Percentiles rank a stretch among this genome's conserved stretches.
These are phyloP conservation scores for Nitzschia inconspicua DNA, from an alignment of 108 stramenopile species.

Conservation along the genomic window DNA sequence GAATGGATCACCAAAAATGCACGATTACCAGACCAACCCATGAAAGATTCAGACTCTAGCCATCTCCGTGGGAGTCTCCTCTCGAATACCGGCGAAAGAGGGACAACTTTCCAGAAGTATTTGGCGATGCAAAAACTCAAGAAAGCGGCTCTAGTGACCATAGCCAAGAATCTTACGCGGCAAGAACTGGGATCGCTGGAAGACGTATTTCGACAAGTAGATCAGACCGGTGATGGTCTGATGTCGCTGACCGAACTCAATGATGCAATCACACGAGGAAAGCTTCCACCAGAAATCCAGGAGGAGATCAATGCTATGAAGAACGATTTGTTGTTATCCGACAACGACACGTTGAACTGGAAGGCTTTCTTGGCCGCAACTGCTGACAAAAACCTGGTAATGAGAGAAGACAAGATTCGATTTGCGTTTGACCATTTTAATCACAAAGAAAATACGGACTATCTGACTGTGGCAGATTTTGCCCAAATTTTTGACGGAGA, in stretches of 20 bases:
- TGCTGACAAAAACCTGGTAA: slow-evolving; percentile 71
- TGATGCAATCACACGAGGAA: slow-evolving; percentile 50
- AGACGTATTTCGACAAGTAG: slow-evolving; percentile 72
- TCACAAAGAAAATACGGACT: slow-evolving; percentile 49
- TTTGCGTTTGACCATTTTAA: slow-evolving; percentile 85
- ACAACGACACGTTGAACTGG: slow-evolving; percentile 78
- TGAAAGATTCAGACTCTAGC: slow-evolving; percentile 14
- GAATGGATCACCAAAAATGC: slow-evolving; percentile 63
- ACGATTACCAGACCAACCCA: not conserved
- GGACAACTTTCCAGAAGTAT: slow-evolving; percentile 65
- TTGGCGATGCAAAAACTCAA: slow-evolving; percentile 83
- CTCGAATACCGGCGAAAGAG: slow-evolving; percentile 24
- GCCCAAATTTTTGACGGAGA: slow-evolving; percentile 72
- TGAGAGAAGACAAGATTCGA: slow-evolving; percentile 80
- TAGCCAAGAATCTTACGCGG: slow-evolving; percentile 75
- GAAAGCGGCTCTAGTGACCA: slow-evolving; percentile 79
- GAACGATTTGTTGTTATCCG: slow-evolving; percentile 61
- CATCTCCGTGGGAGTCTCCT: slow-evolving; percentile 17
- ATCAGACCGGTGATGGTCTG: slow-evolving; percentile 62
- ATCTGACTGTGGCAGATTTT: slow-evolving; percentile 77
- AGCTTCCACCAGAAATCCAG: slow-evolving; percentile 32
- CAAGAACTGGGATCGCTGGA: slow-evolving; percentile 67
- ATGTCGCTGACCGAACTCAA: slow-evolving; percentile 77
- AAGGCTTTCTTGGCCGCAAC: slow-evolving; percentile 82
- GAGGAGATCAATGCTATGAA: slow-evolving; percentile 44